Base-by-base conservation (phyloP, 257 asterid species). In the Penstemon newberryi region DNA sequence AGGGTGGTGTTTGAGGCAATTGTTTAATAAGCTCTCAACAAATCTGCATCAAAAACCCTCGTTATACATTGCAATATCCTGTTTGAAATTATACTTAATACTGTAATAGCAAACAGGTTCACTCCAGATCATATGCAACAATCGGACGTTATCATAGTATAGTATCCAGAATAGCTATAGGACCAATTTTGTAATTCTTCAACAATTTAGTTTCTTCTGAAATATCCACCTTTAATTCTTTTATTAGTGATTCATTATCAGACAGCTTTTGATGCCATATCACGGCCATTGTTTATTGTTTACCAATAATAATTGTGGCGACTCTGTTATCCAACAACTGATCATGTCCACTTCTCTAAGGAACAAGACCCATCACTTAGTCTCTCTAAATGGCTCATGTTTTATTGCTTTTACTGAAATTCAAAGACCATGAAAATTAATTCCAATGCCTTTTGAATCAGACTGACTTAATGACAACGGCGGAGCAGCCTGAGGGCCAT, bases 21-120 rank as follows among this genome's bases (percentile, higher is more conserved):
- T 80, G 71, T 90, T 87, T 75, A 90, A 78, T 80, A 90, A 59
- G 73, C 82, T 75, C 84, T 90, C 97, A 43, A 88, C 60, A 74
- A 80, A 86, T 70, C 97, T 90, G 91, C 86, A 86, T 4, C 56
- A 19, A 47, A 36, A 63, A 63, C 19, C 55, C 63, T 53, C 69
- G 65, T 75, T 58, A 73, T 57, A 44, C 71, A 45, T 70, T 70
- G 47, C 65, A 49, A 52, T 69, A 65, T 67, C 77, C 71, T 57
- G 70, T 54, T 64, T 50, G 71, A 60, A 62, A 55, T 65, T 68
- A 56, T 63, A 59, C 67, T 56, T 65, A 53, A 39, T 39, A 40
- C 46, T 47, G 38, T 25, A 60, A 61, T 18, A 3, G 33, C 56
- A 63, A 47, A 46, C 18, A 49, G 54, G 2, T 10, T 9, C 51